These are phyloP conservation scores for Trichoderma orchidacearum DNA, from an alignment of 495 filamentous ascomycete genomes.

Conservation along the genomic window DNA sequence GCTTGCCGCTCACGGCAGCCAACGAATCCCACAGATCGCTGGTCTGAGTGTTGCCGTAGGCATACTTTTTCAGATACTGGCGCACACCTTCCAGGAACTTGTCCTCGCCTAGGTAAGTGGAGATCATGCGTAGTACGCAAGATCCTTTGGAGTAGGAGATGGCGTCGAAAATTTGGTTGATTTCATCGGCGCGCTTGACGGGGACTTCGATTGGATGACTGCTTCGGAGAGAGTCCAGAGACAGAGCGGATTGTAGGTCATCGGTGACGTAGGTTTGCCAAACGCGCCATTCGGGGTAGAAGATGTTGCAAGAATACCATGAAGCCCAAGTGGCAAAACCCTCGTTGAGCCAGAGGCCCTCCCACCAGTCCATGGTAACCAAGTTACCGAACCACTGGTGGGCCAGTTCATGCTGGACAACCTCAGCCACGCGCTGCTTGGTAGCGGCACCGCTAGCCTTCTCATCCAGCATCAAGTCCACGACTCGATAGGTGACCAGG, in stretches of 20 bases:
- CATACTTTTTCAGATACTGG: slow-evolving; percentile 73
- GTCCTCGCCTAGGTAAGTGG: slow-evolving; percentile 68
- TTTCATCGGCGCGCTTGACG: slow-evolving; percentile 75
- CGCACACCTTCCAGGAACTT: slow-evolving; percentile 81
- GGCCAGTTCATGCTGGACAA: slow-evolving; percentile 86
- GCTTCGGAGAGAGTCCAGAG: slow-evolving; percentile 72
- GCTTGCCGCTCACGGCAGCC: slow-evolving; percentile 72
- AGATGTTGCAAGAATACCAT: slow-evolving; percentile 82
- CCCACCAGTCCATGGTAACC: slow-evolving; percentile 86
- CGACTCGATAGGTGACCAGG: slow-evolving; percentile 88
- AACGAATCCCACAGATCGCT: slow-evolving; percentile 83
- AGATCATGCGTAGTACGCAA: slow-evolving; percentile 89
- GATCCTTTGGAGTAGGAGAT: slow-evolving; percentile 95
- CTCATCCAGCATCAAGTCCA: slow-evolving; percentile 84
- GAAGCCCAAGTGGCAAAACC: slow-evolving; percentile 98
- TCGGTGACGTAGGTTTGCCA: slow-evolving; percentile 94
- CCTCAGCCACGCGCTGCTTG: slow-evolving; percentile 84
- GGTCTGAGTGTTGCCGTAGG: slow-evolving; percentile 86
- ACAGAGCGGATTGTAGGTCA: slow-evolving; percentile 77
- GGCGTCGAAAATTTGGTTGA: slow-evolving; percentile 91
- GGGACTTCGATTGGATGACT: slow-evolving; percentile 94
- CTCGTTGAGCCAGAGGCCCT: slow-evolving; percentile 92
- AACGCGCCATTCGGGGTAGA: slow-evolving; percentile 89
- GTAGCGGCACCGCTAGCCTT: slow-evolving; percentile 75
- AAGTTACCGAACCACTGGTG: slow-evolving; percentile 99